A percentile compares a stretch with the other conserved stretches of the same genome.
Conservation (phyloP, 192 early-diverging fungal genomes). For the Entomortierella chlamydospora region DNA sequence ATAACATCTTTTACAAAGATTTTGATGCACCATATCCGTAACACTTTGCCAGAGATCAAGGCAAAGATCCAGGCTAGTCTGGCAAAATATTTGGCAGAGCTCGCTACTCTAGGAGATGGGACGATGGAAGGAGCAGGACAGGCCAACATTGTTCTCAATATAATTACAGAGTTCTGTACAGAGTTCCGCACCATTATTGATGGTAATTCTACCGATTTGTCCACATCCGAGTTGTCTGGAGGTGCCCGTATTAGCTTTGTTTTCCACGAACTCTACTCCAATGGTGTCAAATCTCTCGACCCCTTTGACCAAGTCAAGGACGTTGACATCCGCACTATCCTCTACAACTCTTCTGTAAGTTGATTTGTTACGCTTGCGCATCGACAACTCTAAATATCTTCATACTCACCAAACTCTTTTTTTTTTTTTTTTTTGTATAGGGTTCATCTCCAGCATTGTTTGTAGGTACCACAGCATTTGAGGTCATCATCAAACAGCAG, state of each 20-base stretch:
- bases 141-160: slow-evolving; percentile 93
- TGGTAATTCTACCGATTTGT: slow-evolving; percentile 95
- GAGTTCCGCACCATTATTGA: slow-evolving; percentile 97
- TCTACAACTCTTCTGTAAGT: slow-evolving; percentile 94
- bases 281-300: slow-evolving; percentile 94
- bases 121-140: slow-evolving; percentile 80
- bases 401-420: too few relatives aligned
- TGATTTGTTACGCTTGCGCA: too few relatives aligned
- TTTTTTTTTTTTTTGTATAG: slow-evolving; percentile 34
- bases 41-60: slow-evolving; percentile 99
- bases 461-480: slow-evolving; percentile 98
- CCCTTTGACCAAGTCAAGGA: slow-evolving; percentile 99
- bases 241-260: slow-evolving; percentile 99
- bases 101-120: slow-evolving; percentile 91
- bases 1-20: slow-evolving; percentile 64
- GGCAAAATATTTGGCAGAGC: slow-evolving; percentile 87
- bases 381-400: too few relatives aligned
- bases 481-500: slow-evolving; percentile 98
- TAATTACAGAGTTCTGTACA: slow-evolving; percentile 98
- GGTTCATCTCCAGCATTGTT: slow-evolving; percentile 98
- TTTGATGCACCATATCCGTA: slow-evolving; percentile 99
- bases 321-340: slow-evolving; percentile 96
- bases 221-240: slow-evolving; percentile 94
- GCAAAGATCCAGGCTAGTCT: slow-evolving; percentile 92
- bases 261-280: slow-evolving; percentile 96